phyloP scores from a whole-genome alignment of 768 basidiomycete genomes.

The Phallus indusiatus region DNA sequence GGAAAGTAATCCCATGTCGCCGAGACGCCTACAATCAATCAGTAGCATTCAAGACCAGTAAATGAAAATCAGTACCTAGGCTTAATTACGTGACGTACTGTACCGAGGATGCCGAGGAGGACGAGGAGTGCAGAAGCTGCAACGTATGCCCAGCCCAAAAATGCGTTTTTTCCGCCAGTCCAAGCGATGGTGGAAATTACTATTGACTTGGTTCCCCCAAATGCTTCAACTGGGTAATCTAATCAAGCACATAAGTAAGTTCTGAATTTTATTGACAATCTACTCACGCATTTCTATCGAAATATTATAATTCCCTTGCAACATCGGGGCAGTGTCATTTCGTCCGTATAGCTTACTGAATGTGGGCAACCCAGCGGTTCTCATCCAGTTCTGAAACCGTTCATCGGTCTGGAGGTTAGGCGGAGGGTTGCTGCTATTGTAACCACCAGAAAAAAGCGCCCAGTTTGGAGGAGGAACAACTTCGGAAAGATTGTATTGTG shows the following conservation, averaged over 20 bases:
- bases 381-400: constrained; percentile 99
- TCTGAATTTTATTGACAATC: background rate
- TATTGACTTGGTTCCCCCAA: constrained; percentile 91
- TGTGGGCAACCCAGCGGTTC: constrained; percentile 92
- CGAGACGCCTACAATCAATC: constrained; percentile 48
- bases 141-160: constrained; percentile 98
- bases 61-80: constrained; percentile 50
- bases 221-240: constrained; percentile 91
- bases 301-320: constrained; percentile 66
- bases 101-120: constrained; percentile 76
- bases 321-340: constrained; percentile 71
- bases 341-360: constrained; percentile 93
- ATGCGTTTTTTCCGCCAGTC: constrained; percentile 98
- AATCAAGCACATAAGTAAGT: constrained; percentile 5
- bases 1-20: constrained; percentile 79
- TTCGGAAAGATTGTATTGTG: constrained; percentile 52
- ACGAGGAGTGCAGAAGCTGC: constrained; percentile 83
- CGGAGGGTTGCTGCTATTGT: constrained; percentile 51
- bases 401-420: constrained; percentile 73
- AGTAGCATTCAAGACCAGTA: constrained; percentile 9
- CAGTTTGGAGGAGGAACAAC: constrained; percentile 95
- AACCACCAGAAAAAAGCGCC: constrained; percentile 67
- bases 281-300: constrained; percentile 72
- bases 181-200: constrained; percentile 97
- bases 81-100: constrained; percentile 86